Base-by-base conservation (phyloP, 345 rosid species). In the Raphanus sativus region DNA sequence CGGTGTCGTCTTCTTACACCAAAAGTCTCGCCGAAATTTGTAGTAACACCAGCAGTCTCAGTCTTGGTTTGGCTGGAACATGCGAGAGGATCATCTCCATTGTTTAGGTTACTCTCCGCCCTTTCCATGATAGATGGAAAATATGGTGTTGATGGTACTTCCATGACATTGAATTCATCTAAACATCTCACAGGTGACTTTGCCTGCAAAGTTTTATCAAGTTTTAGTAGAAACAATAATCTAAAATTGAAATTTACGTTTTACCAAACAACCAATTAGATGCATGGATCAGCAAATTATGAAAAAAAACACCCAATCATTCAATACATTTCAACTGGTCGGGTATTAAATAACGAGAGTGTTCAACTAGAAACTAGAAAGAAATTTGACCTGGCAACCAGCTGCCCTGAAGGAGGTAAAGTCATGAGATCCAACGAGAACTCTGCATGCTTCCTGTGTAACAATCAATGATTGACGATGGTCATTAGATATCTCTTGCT, bases 351-450 rank as follows among this genome's bases (percentile, higher is more conserved):
- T 21, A 42, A 40, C 65, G 29, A 71, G 26, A 58, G 4, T 32
- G 6, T 63, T 65, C 28, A 52, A 25, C 17, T 63, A 26, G 50
- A 71, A 66, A 71, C 33, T 64, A 77, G 45, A 61, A 69, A 81
- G 68, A 79, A 91, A 36, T 6, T 38, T 61, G 65, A 79, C 97
- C 95, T 92, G 97, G 81, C 98, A 92, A 85, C 95, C 90, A 77
- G 91, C 36, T 69, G 97, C 97, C 84, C 97, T 85, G 86, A 94
- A 94, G 86, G 98, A 92, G 83, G 93, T 92, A 81, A 94, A 94
- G 83, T 94, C 97, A 76, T 90, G 97, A 70, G 77, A 71, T 28
- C 98, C 98, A 80, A 84, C 83, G 79, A 94, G 97, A 83, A 90
- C 78, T 86, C 81, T 87, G 92, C 98, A 92, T 58, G 97, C 97